Conservation (phyloP, 495 filamentous ascomycete genomes). For the Aspergillus sclerotioniger region DNA sequence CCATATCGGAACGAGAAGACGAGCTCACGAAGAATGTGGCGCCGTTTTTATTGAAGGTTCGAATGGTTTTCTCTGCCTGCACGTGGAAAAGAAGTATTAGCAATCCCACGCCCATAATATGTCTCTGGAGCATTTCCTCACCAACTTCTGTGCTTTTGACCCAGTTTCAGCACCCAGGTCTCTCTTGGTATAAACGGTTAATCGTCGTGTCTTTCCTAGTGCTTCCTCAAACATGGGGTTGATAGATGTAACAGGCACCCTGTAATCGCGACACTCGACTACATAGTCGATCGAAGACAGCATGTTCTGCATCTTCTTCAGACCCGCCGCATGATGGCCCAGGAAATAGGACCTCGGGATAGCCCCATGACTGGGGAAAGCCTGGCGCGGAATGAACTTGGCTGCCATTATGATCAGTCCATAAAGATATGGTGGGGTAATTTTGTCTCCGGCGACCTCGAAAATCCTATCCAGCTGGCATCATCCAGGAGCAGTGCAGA, state of each 20-base stretch:
- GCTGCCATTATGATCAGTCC: slow-evolving; percentile 23
- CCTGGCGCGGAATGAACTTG: slow-evolving; percentile 68
- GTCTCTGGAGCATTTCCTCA: slow-evolving; percentile 21
- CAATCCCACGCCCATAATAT: background rate
- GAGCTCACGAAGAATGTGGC: slow-evolving; percentile 65
- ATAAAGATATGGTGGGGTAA: background rate
- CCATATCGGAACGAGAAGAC: slow-evolving; percentile 47
- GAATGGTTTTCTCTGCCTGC: slow-evolving; percentile 49
- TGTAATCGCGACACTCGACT: slow-evolving; percentile 92
- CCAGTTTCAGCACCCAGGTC: slow-evolving; percentile 61
- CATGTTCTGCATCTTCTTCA: slow-evolving; percentile 79
- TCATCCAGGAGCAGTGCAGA: slow-evolving; percentile 4
- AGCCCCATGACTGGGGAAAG: slow-evolving; percentile 65
- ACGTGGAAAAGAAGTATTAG: background rate
- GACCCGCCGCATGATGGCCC: slow-evolving; percentile 87
- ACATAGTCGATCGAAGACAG: slow-evolving; percentile 82
- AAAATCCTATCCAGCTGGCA: background rate
- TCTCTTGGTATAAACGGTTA: slow-evolving; percentile 89
- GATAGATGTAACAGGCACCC: slow-evolving; percentile 79
- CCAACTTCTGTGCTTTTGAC: slow-evolving; percentile 27
- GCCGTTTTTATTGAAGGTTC: slow-evolving; percentile 54
- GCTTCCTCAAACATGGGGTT: slow-evolving; percentile 88
- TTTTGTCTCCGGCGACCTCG: background rate
- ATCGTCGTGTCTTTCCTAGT: slow-evolving; percentile 63
- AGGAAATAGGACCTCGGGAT: slow-evolving; percentile 92